phyloP scores from a whole-genome alignment of 1,284 basidiomycete species.

The Lentinus polychrous region DNA sequence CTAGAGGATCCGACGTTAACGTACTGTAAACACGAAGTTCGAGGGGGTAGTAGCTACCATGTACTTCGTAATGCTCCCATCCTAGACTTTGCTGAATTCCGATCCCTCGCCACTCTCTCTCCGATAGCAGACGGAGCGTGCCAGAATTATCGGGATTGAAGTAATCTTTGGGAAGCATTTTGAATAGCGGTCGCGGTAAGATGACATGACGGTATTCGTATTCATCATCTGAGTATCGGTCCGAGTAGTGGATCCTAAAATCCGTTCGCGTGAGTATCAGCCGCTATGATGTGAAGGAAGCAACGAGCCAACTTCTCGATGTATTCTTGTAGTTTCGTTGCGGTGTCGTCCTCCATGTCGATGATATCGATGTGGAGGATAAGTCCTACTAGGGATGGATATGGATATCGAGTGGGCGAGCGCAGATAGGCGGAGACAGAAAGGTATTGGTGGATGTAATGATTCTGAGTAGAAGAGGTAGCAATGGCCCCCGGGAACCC shows the following conservation, averaged over 20 bases:
- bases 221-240: slow-evolving; percentile 76
- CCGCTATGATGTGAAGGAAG: slow-evolving; percentile 5
- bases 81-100: slow-evolving; percentile 94
- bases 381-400: no score
- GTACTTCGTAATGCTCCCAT: slow-evolving; percentile 97
- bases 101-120: slow-evolving; percentile 92
- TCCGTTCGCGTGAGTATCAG: slow-evolving; percentile 11
- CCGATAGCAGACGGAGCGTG: slow-evolving; percentile 75
- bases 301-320: slow-evolving; percentile 28
- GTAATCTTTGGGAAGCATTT: slow-evolving; percentile 80
- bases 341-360: slow-evolving; percentile 25
- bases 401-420: no score
- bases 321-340: slow-evolving; percentile 54
- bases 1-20: slow-evolving; percentile 30
- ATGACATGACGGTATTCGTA: slow-evolving; percentile 92
- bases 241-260: slow-evolving; percentile 74
- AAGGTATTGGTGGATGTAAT: background rate
- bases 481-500: background rate
- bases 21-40: background rate
- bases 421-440: slow-evolving; percentile 11
- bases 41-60: slow-evolving; percentile 50
- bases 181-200: slow-evolving; percentile 81
- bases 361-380: no score
- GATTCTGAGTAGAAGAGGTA: background rate
- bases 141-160: slow-evolving; percentile 75